Evolutionary conservation across 2,329 filamentous ascomycete species (phyloP).

Genomic region (Sclerotinia spermophila): DNA sequence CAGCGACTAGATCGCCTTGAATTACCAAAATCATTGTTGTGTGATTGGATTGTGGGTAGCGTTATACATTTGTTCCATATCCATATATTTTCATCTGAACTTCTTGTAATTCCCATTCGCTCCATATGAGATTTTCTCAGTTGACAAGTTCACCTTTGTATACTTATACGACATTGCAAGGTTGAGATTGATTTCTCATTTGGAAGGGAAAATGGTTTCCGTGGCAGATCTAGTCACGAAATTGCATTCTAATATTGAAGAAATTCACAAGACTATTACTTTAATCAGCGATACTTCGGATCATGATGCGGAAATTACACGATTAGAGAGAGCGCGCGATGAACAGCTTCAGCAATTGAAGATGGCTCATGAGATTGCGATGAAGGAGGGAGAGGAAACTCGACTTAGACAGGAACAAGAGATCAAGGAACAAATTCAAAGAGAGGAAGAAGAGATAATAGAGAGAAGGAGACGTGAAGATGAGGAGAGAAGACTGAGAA

Average conservation of each 20-base stretch:
- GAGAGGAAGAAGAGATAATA: slow-evolving; percentile 27
- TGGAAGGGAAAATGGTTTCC: slow-evolving; percentile 7
- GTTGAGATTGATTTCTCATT: background rate
- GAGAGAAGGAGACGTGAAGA: slow-evolving; percentile 26
- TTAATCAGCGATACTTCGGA: slow-evolving; percentile 27
- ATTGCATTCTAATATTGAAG: slow-evolving; percentile 34
- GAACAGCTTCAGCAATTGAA: slow-evolving; percentile 25
- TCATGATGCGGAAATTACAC: slow-evolving; percentile 31
- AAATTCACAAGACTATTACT: slow-evolving; percentile 29
- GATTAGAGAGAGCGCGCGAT: slow-evolving; percentile 28
- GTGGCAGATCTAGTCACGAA: slow-evolving; percentile 29
- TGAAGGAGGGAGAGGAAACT: slow-evolving; percentile 20
- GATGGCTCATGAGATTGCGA: slow-evolving; percentile 24
- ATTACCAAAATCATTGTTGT: background rate
- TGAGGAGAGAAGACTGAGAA: slow-evolving; percentile 22
- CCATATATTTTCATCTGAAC: slow-evolving; percentile 12
- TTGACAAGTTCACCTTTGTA: background rate
- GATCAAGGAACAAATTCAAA: slow-evolving; percentile 21
- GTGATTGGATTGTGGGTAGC: background rate
- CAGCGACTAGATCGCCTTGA: slow-evolving; percentile 3
- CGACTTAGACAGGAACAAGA: slow-evolving; percentile 22
- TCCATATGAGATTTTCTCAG: background rate
- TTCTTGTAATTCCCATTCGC: background rate
- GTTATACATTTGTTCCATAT: background rate
- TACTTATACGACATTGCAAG: background rate